Percentiles rank a stretch among this genome's conserved stretches.
Evolutionary conservation across 495 filamentous ascomycete species (phyloP).

Genomic region (Penicillium longicatenatum): DNA sequence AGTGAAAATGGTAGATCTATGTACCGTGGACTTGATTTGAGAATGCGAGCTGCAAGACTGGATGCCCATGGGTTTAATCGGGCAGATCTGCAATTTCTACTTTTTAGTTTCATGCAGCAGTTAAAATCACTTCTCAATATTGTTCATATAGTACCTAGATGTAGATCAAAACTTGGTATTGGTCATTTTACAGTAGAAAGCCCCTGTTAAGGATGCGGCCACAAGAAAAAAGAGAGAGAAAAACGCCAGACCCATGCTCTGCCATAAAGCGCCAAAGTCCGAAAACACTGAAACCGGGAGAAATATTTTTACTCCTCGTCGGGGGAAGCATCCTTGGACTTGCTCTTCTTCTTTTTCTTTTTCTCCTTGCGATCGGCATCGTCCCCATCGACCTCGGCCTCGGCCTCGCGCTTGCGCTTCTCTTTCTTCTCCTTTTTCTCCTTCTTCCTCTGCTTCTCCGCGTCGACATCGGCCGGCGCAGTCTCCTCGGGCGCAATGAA

Average conservation of each 20-base stretch:
- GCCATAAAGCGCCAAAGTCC: constrained; percentile 34
- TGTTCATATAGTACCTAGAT: not conserved
- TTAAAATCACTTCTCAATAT: constrained; percentile 2
- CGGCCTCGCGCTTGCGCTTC: constrained; percentile 46
- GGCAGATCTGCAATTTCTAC: not conserved
- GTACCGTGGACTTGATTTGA: not conserved
- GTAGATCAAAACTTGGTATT: constrained; percentile 15
- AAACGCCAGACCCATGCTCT: constrained; percentile 38
- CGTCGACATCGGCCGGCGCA: constrained; percentile 48
- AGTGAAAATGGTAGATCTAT: not conserved
- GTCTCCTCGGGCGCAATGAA: constrained; percentile 83
- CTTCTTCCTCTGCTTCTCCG: constrained; percentile 56
- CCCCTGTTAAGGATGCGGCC: not conserved
- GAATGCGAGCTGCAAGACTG: not conserved
- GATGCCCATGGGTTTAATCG: not conserved
- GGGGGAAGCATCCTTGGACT: constrained; percentile 39
- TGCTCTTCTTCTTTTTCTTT: constrained; percentile 52
- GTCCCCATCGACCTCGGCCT: constrained; percentile 37
- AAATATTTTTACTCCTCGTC: constrained; percentile 34
- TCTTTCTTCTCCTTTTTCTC: constrained; percentile 49
- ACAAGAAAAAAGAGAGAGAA: constrained; percentile 16
- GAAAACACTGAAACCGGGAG: constrained; percentile 22
- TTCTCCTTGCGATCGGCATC: constrained; percentile 46
- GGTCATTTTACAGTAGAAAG: constrained; percentile 24
- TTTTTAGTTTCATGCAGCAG: not conserved